Percentiles rank a stretch among this genome's conserved stretches.
Conservation (phyloP, 2,329 filamentous ascomycete genomes). For the Colletotrichum tofieldiae region DNA sequence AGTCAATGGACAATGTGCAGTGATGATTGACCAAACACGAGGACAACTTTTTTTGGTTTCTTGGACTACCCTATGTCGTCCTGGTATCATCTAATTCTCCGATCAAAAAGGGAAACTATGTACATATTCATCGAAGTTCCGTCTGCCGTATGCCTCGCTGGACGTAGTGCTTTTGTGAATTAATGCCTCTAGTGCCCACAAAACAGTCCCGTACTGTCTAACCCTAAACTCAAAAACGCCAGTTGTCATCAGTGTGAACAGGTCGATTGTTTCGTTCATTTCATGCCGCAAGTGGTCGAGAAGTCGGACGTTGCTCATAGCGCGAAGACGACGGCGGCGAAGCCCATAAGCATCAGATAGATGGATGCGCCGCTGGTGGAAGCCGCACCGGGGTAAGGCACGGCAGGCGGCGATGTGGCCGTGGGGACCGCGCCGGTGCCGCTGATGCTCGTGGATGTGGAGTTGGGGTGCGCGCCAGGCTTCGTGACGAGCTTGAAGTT, state of each 20-base stretch:
- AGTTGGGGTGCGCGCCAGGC: conserved; percentile 37
- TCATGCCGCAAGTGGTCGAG: background rate
- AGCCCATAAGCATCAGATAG: conserved; percentile 38
- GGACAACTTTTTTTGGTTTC: conserved; percentile 9
- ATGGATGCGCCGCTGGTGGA: conserved; percentile 37
- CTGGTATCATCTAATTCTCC: conserved; percentile 38
- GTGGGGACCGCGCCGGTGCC: conserved; percentile 3
- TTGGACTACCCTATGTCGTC: conserved; percentile 16
- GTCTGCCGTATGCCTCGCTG: conserved; percentile 16
- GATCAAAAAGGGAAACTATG: conserved; percentile 8
- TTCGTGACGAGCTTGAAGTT: conserved; percentile 65
- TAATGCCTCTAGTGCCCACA: conserved; percentile 1
- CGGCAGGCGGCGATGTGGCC: background rate
- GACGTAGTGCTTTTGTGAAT: conserved; percentile 20
- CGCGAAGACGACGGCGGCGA: conserved; percentile 46
- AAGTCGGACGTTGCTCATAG: conserved; percentile 34
- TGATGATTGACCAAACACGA: background rate
- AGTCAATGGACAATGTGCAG: conserved; percentile 4
- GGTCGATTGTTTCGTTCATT: background rate
- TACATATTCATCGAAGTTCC: conserved; percentile 22
- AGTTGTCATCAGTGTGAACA: background rate
- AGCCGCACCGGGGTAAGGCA: conserved; percentile 38
- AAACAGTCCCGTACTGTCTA: conserved; percentile 7
- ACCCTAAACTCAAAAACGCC: conserved; percentile 6
- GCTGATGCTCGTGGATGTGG: conserved; percentile 26